Conservation (phyloP, 2,329 filamentous ascomycete species). For the Fusarium mangiferae region DNA sequence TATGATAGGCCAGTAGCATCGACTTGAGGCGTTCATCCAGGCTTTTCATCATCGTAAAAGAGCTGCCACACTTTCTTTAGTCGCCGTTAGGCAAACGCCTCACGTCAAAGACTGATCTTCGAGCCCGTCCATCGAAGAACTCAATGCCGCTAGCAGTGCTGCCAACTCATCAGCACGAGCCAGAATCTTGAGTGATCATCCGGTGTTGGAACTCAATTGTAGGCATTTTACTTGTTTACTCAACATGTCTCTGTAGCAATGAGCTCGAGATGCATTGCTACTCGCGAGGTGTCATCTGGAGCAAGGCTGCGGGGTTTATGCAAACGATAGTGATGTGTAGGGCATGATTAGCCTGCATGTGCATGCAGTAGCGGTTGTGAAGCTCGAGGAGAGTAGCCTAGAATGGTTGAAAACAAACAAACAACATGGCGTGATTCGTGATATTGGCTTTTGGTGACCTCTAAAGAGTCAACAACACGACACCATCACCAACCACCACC, state of each 20-base stretch:
- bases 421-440: constrained; percentile 17
- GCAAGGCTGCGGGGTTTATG: constrained; percentile 26
- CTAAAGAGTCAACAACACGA: constrained; percentile 1
- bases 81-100: constrained; percentile 18
- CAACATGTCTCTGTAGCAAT: constrained; percentile 10
- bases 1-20: constrained; percentile 24
- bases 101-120: constrained; percentile 25
- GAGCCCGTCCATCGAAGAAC: constrained; percentile 29
- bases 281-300: constrained; percentile 4
- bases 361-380: constrained; percentile 3
- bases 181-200: background rate
- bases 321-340: constrained; percentile 1
- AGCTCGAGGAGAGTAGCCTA: background rate
- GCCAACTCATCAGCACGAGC: background rate
- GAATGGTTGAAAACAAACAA: constrained; percentile 21
- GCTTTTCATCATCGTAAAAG: constrained; percentile 8
- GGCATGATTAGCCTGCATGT: constrained; percentile 11
- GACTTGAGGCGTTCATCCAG: constrained; percentile 9
- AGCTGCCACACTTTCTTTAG: constrained; percentile 16
- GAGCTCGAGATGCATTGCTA: constrained; percentile 8
- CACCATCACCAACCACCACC: constrained; percentile 1
- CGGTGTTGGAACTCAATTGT: constrained; percentile 2
- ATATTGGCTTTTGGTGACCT: constrained; percentile 23
- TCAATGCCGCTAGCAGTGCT: constrained; percentile 1
- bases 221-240: constrained; percentile 14